Evolutionary conservation across 441 rosid genomes (phyloP).

Genomic region (Adansonia gregorii): DNA sequence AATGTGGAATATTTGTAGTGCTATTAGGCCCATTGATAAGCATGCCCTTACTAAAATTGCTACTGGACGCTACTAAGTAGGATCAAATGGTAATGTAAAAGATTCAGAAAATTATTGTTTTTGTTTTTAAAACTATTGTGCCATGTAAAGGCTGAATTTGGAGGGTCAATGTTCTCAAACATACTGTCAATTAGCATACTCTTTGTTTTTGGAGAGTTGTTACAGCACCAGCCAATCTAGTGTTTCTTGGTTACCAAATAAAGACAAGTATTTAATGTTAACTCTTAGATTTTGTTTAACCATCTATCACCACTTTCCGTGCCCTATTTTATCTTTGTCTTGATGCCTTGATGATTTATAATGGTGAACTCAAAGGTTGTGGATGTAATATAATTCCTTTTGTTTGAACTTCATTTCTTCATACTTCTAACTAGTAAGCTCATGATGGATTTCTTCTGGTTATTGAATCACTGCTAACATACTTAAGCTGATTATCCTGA

Average conservation of each 20-base stretch:
- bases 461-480: slow-evolving; percentile 9
- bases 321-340: not conserved
- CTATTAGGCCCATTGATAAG: not conserved
- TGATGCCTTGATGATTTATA: slow-evolving; percentile 10
- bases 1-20: slow-evolving; percentile 5
- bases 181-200: not conserved
- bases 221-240: slow-evolving; percentile 2
- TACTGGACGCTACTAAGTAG: slow-evolving; percentile 1
- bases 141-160: slow-evolving; percentile 8
- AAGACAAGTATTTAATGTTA: not conserved
- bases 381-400: slow-evolving; percentile 5
- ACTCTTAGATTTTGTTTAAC: slow-evolving; percentile 6
- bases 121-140: not conserved
- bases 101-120: not conserved
- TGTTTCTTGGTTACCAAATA: slow-evolving; percentile 12
- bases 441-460: not conserved
- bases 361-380: not conserved
- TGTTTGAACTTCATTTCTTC: not conserved
- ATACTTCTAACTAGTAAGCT: not conserved
- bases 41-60: not conserved
- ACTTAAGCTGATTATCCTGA: slow-evolving; percentile 15
- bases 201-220: slow-evolving; percentile 10
- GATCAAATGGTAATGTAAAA: slow-evolving; percentile 12
- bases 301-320: not conserved
- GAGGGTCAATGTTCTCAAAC: not conserved